Percentiles rank a stretch among this genome's conserved stretches.
phyloP scores from a whole-genome alignment of 2,329 filamentous ascomycete genomes.

The Fusarium equiseti region DNA sequence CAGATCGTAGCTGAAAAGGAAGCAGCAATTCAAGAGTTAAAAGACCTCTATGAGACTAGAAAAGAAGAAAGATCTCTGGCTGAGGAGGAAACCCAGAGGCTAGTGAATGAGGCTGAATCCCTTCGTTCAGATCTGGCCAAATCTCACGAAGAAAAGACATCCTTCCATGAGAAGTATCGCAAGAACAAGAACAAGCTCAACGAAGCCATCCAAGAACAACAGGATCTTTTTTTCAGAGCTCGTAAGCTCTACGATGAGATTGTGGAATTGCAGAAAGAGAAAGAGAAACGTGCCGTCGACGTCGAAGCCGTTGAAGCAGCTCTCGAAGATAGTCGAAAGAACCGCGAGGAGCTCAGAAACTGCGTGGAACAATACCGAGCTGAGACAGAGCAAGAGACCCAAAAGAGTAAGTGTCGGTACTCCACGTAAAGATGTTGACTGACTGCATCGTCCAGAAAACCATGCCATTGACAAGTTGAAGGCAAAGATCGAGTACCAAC shows the following conservation, averaged over 20 bases:
- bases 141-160: constrained; percentile 37
- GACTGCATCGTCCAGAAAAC: constrained; percentile 40
- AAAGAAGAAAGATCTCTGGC: constrained; percentile 44
- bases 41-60: constrained; percentile 45
- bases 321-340: constrained; percentile 47
- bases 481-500: constrained; percentile 36
- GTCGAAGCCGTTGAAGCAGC: constrained; percentile 45
- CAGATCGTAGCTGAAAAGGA: constrained; percentile 40
- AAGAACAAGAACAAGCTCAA: constrained; percentile 58
- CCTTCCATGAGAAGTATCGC: constrained; percentile 52
- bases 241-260: constrained; percentile 51
- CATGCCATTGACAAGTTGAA: constrained; percentile 42
- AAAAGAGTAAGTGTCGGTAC: constrained; percentile 39
- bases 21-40: constrained; percentile 41
- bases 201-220: constrained; percentile 60
- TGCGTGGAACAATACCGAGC: constrained; percentile 48
- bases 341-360: constrained; percentile 50
- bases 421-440: background rate
- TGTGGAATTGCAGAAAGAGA: constrained; percentile 52
- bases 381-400: constrained; percentile 38
- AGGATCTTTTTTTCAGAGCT: constrained; percentile 55
- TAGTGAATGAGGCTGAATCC: constrained; percentile 47
- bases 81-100: constrained; percentile 41
- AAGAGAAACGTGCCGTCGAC: constrained; percentile 40
- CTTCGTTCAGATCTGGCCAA: constrained; percentile 46